phyloP scores from a whole-genome alignment of 345 rosid genomes.

The Gossypium raimondii region DNA sequence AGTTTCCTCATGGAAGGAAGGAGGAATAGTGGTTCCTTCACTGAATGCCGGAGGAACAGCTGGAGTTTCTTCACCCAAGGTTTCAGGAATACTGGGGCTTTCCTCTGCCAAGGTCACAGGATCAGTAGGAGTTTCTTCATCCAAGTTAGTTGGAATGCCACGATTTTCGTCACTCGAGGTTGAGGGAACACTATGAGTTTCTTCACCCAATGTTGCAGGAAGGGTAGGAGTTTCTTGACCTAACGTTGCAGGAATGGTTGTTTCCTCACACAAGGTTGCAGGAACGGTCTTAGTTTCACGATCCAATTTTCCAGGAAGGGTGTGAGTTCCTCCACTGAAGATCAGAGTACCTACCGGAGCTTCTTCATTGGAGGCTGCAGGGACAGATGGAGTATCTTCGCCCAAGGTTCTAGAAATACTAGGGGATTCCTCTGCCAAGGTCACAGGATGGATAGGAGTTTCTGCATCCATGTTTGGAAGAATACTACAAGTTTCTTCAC shows the following conservation, averaged over 20 bases:
- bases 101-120: neutral
- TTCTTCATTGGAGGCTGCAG: neutral
- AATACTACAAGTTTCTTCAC: neutral
- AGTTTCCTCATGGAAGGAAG: neutral
- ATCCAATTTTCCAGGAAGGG: too few species aligned
- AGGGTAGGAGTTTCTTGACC: neutral
- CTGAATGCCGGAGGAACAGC: neutral
- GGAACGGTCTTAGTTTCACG: too few species aligned
- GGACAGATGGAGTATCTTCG: neutral
- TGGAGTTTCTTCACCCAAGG: neutral
- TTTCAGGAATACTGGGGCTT: neutral
- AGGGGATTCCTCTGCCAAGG: neutral
- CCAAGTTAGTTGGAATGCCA: too few species aligned
- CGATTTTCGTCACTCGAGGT: too few species aligned
- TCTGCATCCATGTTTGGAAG: neutral
- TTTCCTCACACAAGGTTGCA: too few species aligned
- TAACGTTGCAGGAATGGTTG: too few species aligned
- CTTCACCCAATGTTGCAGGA: neutral
- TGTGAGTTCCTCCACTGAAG: neutral
- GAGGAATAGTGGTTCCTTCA: neutral
- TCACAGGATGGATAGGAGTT: neutral
- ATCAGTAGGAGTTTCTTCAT: neutral
- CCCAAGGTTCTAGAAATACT: neutral
- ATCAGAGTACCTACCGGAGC: neutral
- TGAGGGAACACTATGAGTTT: neutral